Evolutionary conservation across 2,329 filamentous ascomycete genomes (phyloP), one percentile per base, ranked within the genome.

Genomic region (Ceratocystis variospora): DNA sequence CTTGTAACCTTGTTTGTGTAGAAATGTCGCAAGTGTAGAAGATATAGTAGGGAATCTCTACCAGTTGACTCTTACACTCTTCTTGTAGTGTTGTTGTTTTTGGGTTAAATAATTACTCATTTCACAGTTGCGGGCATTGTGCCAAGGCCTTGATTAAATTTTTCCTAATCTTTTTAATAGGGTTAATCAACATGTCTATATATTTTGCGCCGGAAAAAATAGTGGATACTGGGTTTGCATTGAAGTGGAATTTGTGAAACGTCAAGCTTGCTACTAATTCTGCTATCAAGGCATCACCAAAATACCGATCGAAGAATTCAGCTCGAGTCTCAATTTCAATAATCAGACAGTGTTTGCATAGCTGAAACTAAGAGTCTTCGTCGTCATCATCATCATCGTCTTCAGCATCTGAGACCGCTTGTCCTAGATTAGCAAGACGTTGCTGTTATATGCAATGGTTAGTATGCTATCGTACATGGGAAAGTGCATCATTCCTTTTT

Each of bases 391-490:
- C 81, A 0, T 81, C 81, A 0, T 80, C 87, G 19, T 86, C 86
- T 69, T 91, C 89, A n/a, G 78, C 87, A 70, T 93, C 89, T 1
- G 89, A 91, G 8, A 93, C 84, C 68, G 80, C 79, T 72, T 89
- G 83, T 2, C 88, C 88, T 19, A 90, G 77, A 25, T 81, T 82
- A 71, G 82, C 81, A 15, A 91, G 78, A 62, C 83, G 86, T 73
- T 76, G 75, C 79, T 84, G 71, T 61, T 10, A 4, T 17, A 66
- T 25, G 19, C 63, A 50, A 48, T 59, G 65, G 19, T 66, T 61
- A 66, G 61, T 45, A 62, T 25, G n/a, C 3, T 12, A 17, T 37
- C 17, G n/a, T 62, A 7, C 1, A 50, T 15, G 22, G 50, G 10
- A 17, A 48, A 7, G 19, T 53, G 33, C 3, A 17, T 6, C 19